Base-by-base conservation (phyloP, 192 early-diverging fungal species). In the Chytriomyces hyalinus region DNA sequence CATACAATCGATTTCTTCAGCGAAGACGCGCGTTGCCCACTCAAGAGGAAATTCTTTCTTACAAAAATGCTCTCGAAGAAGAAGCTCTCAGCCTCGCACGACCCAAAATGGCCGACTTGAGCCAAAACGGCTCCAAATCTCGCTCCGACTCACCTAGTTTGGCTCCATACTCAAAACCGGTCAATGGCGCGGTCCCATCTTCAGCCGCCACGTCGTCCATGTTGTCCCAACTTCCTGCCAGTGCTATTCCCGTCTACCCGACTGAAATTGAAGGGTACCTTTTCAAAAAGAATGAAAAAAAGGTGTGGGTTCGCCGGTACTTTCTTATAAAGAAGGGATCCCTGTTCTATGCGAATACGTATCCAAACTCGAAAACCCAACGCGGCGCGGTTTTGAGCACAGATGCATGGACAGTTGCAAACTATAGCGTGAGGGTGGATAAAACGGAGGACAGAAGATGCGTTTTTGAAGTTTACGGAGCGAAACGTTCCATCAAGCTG, bases 211-310 rank as follows among this genome's bases (percentile, higher is more conserved):
- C 53, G 15, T n/a, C 20, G 53, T 57, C 53, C 53, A 57, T n/a
- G 15, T 20, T 57, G 15, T n/a, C 53, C 2, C 15, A 13, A 57
- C 53, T 57, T 13, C 67, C 77, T 13, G 66, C 67, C 6, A 22
- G 22, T 7, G 75, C 45, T 6, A 53, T 76, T 4, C 51, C 68
- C 48, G 43, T 50, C 45, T 28, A 63, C 6, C 67, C 82, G 10
- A 82, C 89, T 26, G 82, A 87, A n/a, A 91, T 90, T 20, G 90
- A 92, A 84, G 91, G 91, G 9, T 91, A 92, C 72, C 79, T 92
- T 15, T 90, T 87, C 71, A 83, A 59, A 81, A 77, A 60, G 47
- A 84, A 73, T 69, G 85, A 87, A n/a, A 90, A 86, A 53, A 81
- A 83, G 49, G 57, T 77, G 5, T 92, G 91, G 91, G 65, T 75